Evolutionary conservation across 164 flowering plant genomes (phyloP), one percentile per base, ranked within the genome.

Genomic region (Stephania japonica): DNA sequence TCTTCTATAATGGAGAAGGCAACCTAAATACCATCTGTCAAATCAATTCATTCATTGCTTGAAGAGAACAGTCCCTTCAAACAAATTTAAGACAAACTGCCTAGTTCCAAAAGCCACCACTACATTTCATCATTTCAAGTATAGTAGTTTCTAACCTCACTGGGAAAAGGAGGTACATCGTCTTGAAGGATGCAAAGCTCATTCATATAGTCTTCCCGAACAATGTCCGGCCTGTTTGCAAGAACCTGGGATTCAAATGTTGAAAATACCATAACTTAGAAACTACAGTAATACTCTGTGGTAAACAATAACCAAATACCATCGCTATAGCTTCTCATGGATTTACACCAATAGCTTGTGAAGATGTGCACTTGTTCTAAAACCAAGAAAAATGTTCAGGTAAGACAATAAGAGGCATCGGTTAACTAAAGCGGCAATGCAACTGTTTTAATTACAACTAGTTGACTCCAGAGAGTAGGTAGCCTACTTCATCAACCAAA

Each of bases 151-250:
- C 23, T 76, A 71, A 89, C 99, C 96, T 91, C 82, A 79, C 93
- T 95, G 42, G 99, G 96, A 75, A 92, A 92, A 70, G 99, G 78
- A 62, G 99, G 99, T 81, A 95, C 99, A 81, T 95, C 99, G 89
- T 95, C 99, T 83, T 95, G 99, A 79, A 95, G 97, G 81, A 95
- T 93, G 87, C 99, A 95, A 73, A 95, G 94, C 76, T 95, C 99
- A 80, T 87, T 95, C 99, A 95, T 95, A 74, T 95, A 95, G 87
- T 95, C 99, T 82, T 93, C 99, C 78, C 99, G 84, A 44, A 95
- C 89, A 68, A 95, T 95, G 80, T 95, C 99, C 47, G 99, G 99
- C 78, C 98, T 88, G 82, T 89, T 92, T 41, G 99, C 99, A 56
- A 95, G 92, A 81, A 95, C 99, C 99, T 95, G 81, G 0, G n/a